Evolutionary conservation across 441 rosid species (phyloP).

Genomic region (Adansonia grandidieri): DNA sequence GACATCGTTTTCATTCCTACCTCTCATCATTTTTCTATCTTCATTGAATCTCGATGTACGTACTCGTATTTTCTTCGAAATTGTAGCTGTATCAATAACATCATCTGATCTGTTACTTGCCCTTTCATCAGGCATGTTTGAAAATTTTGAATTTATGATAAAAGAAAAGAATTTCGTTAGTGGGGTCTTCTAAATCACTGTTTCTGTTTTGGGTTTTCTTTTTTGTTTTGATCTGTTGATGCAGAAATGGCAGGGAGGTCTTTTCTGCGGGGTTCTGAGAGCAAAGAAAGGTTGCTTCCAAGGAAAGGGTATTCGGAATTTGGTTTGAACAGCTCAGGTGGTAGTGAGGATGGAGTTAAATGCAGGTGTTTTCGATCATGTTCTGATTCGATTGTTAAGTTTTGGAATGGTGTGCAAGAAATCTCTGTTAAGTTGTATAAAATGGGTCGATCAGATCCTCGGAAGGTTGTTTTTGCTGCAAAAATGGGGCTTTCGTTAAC

Average conservation of each 20-base stretch:
- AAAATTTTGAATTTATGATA: background rate
- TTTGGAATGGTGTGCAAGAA: slow-evolving; percentile 42
- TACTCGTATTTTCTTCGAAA: slow-evolving; percentile 1
- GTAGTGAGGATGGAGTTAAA: slow-evolving; percentile 39
- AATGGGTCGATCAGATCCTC: slow-evolving; percentile 83
- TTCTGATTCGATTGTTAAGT: slow-evolving; percentile 46
- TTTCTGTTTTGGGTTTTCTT: background rate
- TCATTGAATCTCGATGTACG: background rate
- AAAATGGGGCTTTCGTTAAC: slow-evolving; percentile 86
- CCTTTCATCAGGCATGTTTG: background rate
- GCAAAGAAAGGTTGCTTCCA: slow-evolving; percentile 60
- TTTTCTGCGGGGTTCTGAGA: slow-evolving; percentile 41
- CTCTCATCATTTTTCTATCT: background rate
- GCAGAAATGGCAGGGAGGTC: slow-evolving; percentile 49
- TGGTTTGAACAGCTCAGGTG: slow-evolving; percentile 44
- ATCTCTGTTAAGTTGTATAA: slow-evolving; percentile 44
- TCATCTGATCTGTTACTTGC: slow-evolving; percentile 15
- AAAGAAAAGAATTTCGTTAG: background rate
- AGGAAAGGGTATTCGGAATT: slow-evolving; percentile 55
- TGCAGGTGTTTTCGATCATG: slow-evolving; percentile 49
- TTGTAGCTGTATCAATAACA: background rate
- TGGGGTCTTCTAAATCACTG: background rate
- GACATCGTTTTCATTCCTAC: background rate
- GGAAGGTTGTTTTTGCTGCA: slow-evolving; percentile 63
- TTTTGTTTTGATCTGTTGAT: background rate